Base-by-base conservation (phyloP, 768 basidiomycete species). In the Hortiboletus campestris region DNA sequence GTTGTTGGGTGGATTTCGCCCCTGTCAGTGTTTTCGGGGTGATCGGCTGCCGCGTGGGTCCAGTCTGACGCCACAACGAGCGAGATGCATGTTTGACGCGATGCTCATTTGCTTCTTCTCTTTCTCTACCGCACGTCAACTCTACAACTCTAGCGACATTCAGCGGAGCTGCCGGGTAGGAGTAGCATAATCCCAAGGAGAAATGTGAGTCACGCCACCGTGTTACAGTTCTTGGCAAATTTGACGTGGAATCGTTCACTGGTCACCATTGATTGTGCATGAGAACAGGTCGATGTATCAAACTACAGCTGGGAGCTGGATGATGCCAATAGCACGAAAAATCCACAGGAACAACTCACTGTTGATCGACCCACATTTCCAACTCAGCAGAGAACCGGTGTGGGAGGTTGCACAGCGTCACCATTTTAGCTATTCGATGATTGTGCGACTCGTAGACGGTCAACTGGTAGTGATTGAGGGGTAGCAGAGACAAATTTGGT, bases 341-440 rank as follows among this genome's bases (percentile, higher is more conserved):
- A 48, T 17, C 29, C 46, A 43, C 52, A 31, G 29, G 53, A 43
- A 54, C 44, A 19, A 44, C 43, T 46, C 34, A 34, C 36, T 43
- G 28, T 34, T 41, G 64, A 67, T 69, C 62, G 32, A 48, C 53
- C 58, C 46, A 35, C 60, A 59, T 62, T 69, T 62, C 55, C 57
- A 62, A 69, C 61, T 46, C 41, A 44, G 20, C 45, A 46, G 42
- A 45, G 44, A 50, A 49, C 57, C 57, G 28, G 11, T 25, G 20
- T 12, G 22, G 31, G 25, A 35, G 16, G 25, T 49, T 42, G 22
- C 35, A 40, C 53, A 55, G 58, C 42, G 52, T 43, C 59, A 61
- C 56, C 16, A 40, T 58, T 31, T 36, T 43, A 49, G 59, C 6
- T n/a, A 38, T 40, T 32, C 46, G 28, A 49, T 49, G 20, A 20